A percentile compares a stretch with the other conserved stretches of the same genome.
These are phyloP conservation scores for Avena atlantica DNA, from an alignment of 176 grass and related monocot genomes.

Conservation along the genomic window DNA sequence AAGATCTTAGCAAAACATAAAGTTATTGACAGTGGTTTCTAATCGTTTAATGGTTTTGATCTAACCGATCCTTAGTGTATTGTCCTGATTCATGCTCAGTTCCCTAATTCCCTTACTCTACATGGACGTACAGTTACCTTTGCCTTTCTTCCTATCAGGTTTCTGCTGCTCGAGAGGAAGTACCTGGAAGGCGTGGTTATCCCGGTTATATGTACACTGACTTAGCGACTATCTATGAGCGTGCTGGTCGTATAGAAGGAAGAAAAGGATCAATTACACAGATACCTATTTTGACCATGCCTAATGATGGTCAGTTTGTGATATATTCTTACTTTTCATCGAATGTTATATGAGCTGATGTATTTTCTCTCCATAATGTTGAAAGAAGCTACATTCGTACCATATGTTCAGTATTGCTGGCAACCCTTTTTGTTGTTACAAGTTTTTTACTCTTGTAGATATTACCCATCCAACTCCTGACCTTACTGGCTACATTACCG, in stretches of 20 bases:
- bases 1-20: neutral
- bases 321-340: neutral
- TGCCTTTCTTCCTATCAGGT: conserved; percentile 46
- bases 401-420: neutral
- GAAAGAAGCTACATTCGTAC: neutral
- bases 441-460: conserved; percentile 52
- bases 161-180: conserved; percentile 85
- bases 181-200: conserved; percentile 86
- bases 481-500: conserved; percentile 82
- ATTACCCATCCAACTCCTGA: conserved; percentile 89
- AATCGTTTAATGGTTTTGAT: neutral
- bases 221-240: conserved; percentile 84
- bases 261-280: conserved; percentile 84
- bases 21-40: neutral
- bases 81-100: neutral
- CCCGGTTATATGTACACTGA: conserved; percentile 91
- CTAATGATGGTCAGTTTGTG: conserved; percentile 73
- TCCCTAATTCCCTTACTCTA: conserved; percentile 4
- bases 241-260: conserved; percentile 86
- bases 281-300: conserved; percentile 88
- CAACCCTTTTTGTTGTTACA: neutral
- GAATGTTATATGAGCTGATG: conserved; percentile 18
- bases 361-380: neutral
- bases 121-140: neutral
- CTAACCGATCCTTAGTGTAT: neutral